Base-by-base conservation (phyloP, 306 rosid species). In the Luffa aegyptiaca region DNA sequence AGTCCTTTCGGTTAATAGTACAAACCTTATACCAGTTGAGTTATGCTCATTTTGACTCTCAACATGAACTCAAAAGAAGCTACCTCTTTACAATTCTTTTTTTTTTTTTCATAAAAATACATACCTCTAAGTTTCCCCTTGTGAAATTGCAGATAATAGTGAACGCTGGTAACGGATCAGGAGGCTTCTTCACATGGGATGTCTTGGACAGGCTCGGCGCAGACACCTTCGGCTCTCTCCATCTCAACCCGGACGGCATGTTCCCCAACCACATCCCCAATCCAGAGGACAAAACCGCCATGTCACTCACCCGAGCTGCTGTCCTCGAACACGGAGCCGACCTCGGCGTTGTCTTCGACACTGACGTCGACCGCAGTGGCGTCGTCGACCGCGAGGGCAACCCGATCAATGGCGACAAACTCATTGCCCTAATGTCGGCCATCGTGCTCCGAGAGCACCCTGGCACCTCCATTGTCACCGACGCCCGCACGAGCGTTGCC, bases 181-280 rank as follows among this genome's bases (percentile, higher is more conserved):
- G 97, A 77, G 98, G 97, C 8, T 94, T 94, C 86, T 92, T 94
- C 86, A 92, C 97, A 20, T 94, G 91, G 89, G 90, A 87, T 71
- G 97, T 92, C 1, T 81, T 94, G n/a, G 98, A 92, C 89, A 89
- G 91, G 77, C 94, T 94, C 6, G 96, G 98, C 8, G 97, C 97
- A 21, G 98, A 94, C 80, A 92, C 97, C 6, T 94, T 94, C 65
- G 98, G 97, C 5, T 94, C 97, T 46, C 91, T 90, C 3, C 89
- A 94, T 83, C 97, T 94, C 2, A 86, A 87, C 42, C 98, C 98
- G 1, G 96, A 94, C 26, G 97, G 97, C 1, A 92, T 92, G 97
- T 94, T 94, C 57, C 98, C 98, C 0, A 92, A 94, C 82, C 97
- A 94, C 86, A 92, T 92, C 41, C 97, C 98, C 12, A 94, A 94